These are phyloP conservation scores for Leccinum barrowsii DNA, from an alignment of 768 basidiomycete genomes.

Conservation along the genomic window DNA sequence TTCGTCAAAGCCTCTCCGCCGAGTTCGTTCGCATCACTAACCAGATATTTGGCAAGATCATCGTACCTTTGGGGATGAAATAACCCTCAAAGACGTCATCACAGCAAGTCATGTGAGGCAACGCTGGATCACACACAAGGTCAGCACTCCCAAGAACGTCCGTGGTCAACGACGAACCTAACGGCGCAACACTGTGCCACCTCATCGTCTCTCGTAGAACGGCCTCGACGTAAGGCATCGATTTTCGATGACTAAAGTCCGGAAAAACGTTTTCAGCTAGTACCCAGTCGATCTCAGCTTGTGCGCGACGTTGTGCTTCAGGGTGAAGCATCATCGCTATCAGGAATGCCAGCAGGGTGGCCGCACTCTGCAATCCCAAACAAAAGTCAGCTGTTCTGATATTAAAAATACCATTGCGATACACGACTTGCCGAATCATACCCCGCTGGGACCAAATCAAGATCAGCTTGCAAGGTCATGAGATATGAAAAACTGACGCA, in stretches of 20 bases:
- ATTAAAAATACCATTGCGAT: background rate
- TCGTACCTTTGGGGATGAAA: slow-evolving; percentile 34
- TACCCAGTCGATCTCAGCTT: slow-evolving; percentile 28
- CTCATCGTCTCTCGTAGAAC: slow-evolving; percentile 31
- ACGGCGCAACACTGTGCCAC: slow-evolving; percentile 30
- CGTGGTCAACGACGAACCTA: slow-evolving; percentile 18
- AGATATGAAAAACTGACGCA: slow-evolving; percentile 4
- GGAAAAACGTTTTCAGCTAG: slow-evolving; percentile 14
- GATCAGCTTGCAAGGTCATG: background rate
- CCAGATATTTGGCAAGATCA: slow-evolving; percentile 31
- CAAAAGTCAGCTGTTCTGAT: background rate
- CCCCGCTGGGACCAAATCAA: slow-evolving; percentile 16
- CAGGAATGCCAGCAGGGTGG: slow-evolving; percentile 23
- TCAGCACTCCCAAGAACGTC: slow-evolving; percentile 4
- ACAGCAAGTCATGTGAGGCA: slow-evolving; percentile 26
- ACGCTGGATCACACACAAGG: slow-evolving; percentile 9
- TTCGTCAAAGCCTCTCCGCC: background rate
- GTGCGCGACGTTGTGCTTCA: slow-evolving; percentile 28
- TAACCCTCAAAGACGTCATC: slow-evolving; percentile 47
- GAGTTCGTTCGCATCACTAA: slow-evolving; percentile 7
- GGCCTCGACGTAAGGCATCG: slow-evolving; percentile 28
- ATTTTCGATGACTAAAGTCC: slow-evolving; percentile 25
- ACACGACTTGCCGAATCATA: slow-evolving; percentile 23
- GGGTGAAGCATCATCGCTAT: slow-evolving; percentile 31
- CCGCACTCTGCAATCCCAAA: slow-evolving; percentile 14